Evolutionary conservation across 2,329 filamentous ascomycete species (phyloP).

Genomic region (Claviceps cyperi): DNA sequence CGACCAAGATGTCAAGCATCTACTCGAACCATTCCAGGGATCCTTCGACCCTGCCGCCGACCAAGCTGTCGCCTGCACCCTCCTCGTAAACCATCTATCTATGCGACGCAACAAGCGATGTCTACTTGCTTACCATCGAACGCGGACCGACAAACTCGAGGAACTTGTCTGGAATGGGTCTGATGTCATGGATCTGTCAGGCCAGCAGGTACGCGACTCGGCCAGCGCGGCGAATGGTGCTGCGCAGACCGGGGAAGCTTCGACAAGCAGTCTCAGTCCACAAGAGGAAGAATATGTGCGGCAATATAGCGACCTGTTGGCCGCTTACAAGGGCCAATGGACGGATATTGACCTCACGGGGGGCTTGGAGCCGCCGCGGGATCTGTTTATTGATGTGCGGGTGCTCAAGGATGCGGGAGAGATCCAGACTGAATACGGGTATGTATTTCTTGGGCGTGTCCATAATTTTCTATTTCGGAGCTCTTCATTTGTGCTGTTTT

Average conservation of each 20-base stretch:
- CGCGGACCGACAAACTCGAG: constrained; percentile 80
- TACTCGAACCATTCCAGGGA: constrained; percentile 70
- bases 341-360: constrained; percentile 94
- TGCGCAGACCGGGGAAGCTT: constrained; percentile 27
- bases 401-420: constrained; percentile 95
- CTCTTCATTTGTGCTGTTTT: too few relatives aligned
- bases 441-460: neutral
- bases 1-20: constrained; percentile 66
- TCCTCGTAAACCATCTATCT: constrained; percentile 85
- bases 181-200: constrained; percentile 61
- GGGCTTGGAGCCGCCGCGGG: constrained; percentile 81
- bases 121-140: constrained; percentile 83
- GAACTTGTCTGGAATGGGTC: constrained; percentile 84
- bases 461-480: neutral
- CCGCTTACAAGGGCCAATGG: constrained; percentile 97
- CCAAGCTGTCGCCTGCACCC: constrained; percentile 69
- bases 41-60: constrained; percentile 75
- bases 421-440: constrained; percentile 98
- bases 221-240: constrained; percentile 19
- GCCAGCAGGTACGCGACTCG: constrained; percentile 36
- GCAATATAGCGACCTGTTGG: constrained; percentile 79
- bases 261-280: constrained; percentile 69
- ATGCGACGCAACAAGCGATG: constrained; percentile 96
- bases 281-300: constrained; percentile 95
- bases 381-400: constrained; percentile 92